phyloP scores from a whole-genome alignment of 805 yeast genomes.

The Myxozyma geophila region DNA sequence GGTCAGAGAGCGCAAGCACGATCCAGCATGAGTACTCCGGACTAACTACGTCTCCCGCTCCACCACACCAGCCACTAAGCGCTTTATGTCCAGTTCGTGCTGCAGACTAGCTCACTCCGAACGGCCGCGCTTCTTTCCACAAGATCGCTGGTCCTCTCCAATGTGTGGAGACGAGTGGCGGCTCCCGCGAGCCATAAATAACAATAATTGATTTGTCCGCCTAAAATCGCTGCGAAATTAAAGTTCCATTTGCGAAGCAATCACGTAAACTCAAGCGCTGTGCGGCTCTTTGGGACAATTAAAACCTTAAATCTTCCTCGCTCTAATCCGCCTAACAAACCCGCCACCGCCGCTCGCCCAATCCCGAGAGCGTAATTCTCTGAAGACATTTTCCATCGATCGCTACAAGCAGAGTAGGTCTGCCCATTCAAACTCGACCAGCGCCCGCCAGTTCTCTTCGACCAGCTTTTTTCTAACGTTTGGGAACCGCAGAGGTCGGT shows the following conservation, averaged over 20 bases:
- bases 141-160: too few relatives aligned
- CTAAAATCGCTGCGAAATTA: too few relatives aligned
- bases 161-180: too few relatives aligned
- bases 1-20: too few relatives aligned
- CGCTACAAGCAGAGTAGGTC: background rate
- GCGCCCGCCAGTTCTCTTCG: background rate
- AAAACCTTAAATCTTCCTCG: conserved; percentile 1
- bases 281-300: conserved; percentile 1
- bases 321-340: background rate
- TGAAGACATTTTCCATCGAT: conserved; percentile 1
- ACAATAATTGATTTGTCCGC: too few relatives aligned
- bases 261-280: background rate
- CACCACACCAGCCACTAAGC: too few relatives aligned
- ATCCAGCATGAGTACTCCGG: too few relatives aligned
- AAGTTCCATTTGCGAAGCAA: background rate
- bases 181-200: too few relatives aligned
- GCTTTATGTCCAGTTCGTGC: too few relatives aligned
- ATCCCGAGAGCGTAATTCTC: conserved; percentile 16
- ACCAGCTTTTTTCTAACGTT: background rate
- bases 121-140: too few relatives aligned
- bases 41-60: too few relatives aligned
- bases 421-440: background rate
- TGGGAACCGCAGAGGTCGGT: background rate
- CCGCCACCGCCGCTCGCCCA: conserved; percentile 13
- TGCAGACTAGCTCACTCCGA: too few relatives aligned